These are phyloP conservation scores for Cenchrus americanus DNA, from an alignment of 176 grass and related monocot species.

Conservation along the genomic window DNA sequence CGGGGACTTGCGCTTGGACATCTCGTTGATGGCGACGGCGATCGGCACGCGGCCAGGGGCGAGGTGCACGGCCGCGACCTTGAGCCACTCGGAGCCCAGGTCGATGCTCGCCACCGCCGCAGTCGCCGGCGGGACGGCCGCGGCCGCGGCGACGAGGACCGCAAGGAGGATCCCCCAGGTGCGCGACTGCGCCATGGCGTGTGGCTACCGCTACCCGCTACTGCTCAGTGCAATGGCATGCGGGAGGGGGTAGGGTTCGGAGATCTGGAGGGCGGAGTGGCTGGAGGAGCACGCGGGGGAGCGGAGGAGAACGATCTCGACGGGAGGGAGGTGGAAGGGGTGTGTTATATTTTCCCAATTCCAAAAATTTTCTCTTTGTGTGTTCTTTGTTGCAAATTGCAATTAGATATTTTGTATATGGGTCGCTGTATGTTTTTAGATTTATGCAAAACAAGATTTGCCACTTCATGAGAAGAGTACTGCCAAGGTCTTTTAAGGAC, in stretches of 20 bases:
- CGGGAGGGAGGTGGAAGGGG: slow-evolving; percentile 30
- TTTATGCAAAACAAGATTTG: neutral
- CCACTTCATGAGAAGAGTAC: neutral
- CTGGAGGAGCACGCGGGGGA: slow-evolving; percentile 41
- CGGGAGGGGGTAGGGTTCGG: slow-evolving; percentile 46
- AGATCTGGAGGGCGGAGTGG: slow-evolving; percentile 45
- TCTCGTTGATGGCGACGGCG: slow-evolving; percentile 92
- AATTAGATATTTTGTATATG: neutral
- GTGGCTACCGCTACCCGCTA: slow-evolving; percentile 8
- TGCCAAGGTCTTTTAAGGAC: neutral
- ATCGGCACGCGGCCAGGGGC: slow-evolving; percentile 80
- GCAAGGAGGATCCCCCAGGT: slow-evolving; percentile 27
- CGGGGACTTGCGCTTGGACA: slow-evolving; percentile 99
- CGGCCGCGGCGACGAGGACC: slow-evolving; percentile 23
- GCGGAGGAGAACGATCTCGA: slow-evolving; percentile 47
- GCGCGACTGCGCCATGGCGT: slow-evolving; percentile 30
- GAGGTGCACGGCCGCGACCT: slow-evolving; percentile 90
- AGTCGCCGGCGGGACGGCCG: slow-evolving; percentile 46
- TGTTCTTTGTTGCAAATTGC: neutral
- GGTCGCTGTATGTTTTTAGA: neutral
- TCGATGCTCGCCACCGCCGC: slow-evolving; percentile 96
- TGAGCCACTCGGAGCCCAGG: slow-evolving; percentile 96
- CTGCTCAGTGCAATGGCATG: slow-evolving; percentile 44
- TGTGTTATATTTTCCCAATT: slow-evolving; percentile 43
- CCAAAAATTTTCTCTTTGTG: neutral